These are phyloP conservation scores for Verticillium klebahnii DNA, from an alignment of 2,329 filamentous ascomycete species.

Conservation along the genomic window DNA sequence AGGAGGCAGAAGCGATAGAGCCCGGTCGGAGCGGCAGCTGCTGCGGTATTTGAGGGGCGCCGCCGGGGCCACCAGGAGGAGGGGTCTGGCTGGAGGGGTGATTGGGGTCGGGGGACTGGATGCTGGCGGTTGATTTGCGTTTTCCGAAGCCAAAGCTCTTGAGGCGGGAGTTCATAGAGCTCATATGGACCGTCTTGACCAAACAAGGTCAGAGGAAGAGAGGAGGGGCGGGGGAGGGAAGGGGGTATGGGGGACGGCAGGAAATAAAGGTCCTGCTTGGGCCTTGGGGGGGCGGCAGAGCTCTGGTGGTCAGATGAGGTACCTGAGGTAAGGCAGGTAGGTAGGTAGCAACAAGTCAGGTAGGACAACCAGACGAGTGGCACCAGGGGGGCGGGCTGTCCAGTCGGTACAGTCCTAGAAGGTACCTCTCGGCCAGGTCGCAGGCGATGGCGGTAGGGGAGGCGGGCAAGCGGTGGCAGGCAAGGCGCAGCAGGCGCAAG, in stretches of 20 bases:
- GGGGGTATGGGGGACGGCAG: slow-evolving; percentile 10
- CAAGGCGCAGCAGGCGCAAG: not conserved
- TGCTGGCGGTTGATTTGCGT: slow-evolving; percentile 65
- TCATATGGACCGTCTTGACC: slow-evolving; percentile 49
- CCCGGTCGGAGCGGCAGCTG: slow-evolving; percentile 31
- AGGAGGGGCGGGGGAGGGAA: slow-evolving; percentile 8
- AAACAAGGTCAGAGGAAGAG: slow-evolving; percentile 21
- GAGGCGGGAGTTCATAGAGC: slow-evolving; percentile 75
- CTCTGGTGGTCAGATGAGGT: not conserved
- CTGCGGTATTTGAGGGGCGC: slow-evolving; percentile 45
- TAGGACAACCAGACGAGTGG: slow-evolving; percentile 7
- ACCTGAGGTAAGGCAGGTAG: no score
- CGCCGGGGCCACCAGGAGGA: slow-evolving; percentile 15
- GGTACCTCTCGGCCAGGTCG: not conserved
- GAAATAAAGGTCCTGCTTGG: slow-evolving; percentile 7
- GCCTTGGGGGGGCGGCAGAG: slow-evolving; percentile 4
- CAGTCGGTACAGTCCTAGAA: not conserved
- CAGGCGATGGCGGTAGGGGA: not conserved
- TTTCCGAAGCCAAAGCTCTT: slow-evolving; percentile 79
- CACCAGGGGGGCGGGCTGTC: not conserved
- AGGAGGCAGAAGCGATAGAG: slow-evolving; percentile 41
- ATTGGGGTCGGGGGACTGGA: slow-evolving; percentile 40
- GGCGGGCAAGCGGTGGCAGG: not conserved
- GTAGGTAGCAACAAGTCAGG: not conserved
- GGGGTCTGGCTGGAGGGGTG: slow-evolving; percentile 23